Conservation (phyloP, 768 basidiomycete genomes). For the Tephrocybe rancida region DNA sequence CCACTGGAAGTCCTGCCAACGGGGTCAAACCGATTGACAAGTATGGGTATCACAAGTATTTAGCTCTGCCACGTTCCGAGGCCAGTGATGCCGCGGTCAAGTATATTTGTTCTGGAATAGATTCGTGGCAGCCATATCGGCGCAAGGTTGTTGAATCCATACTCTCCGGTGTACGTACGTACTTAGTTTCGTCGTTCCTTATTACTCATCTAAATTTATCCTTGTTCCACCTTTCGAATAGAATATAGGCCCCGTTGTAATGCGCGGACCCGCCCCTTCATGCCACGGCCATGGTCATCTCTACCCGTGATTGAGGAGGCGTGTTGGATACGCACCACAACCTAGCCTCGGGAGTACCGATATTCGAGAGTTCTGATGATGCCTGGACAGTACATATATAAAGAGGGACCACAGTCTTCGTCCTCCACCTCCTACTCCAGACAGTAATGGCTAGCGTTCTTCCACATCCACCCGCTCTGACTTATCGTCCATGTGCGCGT, state of each 20-base stretch:
- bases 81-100: conserved; percentile 7
- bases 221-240: conserved; percentile 13
- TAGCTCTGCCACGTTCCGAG: conserved; percentile 8
- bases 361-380: conserved; percentile 14
- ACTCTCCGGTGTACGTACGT: conserved; percentile 14
- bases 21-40: background rate
- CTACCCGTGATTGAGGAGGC: conserved; percentile 16
- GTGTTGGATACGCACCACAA: conserved; percentile 11
- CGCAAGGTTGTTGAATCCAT: background rate
- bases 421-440: background rate
- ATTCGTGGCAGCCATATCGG: conserved; percentile 8
- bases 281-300: conserved; percentile 12
- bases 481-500: background rate
- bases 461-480: background rate
- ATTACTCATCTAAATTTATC: conserved; percentile 13
- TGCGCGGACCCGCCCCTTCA: conserved; percentile 17
- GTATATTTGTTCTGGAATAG: conserved; percentile 12
- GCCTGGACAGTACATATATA: conserved; percentile 12
- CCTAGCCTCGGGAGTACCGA: conserved; percentile 11
- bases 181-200: conserved; percentile 16
- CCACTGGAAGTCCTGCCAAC: background rate
- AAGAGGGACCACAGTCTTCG: background rate
- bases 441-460: background rate
- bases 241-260: conserved; percentile 15
- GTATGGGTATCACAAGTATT: background rate